Conservation (phyloP, 176 grass and related monocot species). For the Carex myosuroides region DNA sequence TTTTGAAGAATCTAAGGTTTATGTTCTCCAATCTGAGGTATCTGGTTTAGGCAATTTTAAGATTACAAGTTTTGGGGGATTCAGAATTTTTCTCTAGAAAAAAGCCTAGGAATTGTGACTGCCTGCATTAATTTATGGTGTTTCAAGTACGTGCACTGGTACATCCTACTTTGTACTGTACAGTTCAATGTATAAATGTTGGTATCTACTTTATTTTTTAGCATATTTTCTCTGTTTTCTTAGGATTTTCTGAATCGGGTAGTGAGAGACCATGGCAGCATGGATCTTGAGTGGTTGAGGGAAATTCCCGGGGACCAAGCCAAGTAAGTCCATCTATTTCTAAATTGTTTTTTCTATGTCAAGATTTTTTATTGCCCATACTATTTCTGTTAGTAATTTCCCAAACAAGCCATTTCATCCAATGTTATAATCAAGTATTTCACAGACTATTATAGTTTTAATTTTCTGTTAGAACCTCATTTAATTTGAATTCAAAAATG, state of each 20-base stretch:
- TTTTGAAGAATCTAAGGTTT: background rate
- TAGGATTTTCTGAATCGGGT: constrained; percentile 84
- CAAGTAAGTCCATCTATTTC: constrained; percentile 54
- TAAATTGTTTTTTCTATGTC: constrained; percentile 18
- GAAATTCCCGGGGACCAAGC: constrained; percentile 52
- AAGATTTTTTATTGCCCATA: constrained; percentile 17
- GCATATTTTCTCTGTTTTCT: constrained; percentile 24
- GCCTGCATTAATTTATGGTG: background rate
- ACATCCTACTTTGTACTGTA: background rate
- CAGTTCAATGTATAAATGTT: background rate
- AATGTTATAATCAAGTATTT: background rate
- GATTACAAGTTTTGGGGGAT: background rate
- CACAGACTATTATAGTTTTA: background rate
- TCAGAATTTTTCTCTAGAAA: background rate
- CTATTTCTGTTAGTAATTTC: constrained; percentile 9
- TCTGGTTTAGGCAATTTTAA: background rate
- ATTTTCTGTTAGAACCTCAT: background rate
- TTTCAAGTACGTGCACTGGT: background rate
- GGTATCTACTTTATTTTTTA: constrained; percentile 14
- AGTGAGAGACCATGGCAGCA: constrained; percentile 80
- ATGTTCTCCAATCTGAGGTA: background rate
- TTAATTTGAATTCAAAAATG: background rate
- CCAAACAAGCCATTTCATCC: background rate
- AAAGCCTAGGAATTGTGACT: background rate
- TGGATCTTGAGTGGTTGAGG: constrained; percentile 97